A percentile compares a stretch with the other conserved stretches of the same genome.
These are phyloP conservation scores for Tricholoma sp. DNA, from an alignment of 768 basidiomycete species.

Conservation along the genomic window DNA sequence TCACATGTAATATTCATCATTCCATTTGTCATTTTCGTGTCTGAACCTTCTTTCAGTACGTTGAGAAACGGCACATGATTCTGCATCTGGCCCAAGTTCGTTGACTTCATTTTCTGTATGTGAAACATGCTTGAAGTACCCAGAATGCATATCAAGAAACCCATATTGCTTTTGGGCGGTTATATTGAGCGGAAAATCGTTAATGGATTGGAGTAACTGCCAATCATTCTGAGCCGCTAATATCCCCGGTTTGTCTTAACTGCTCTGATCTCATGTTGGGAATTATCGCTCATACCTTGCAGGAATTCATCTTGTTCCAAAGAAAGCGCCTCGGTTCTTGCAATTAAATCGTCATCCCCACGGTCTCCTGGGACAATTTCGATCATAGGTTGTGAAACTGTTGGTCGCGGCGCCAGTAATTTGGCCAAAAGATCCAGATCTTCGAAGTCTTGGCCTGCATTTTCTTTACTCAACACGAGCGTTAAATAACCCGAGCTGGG, in stretches of 20 bases:
- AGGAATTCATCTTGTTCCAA: constrained; percentile 56
- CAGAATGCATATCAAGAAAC: constrained; percentile 68
- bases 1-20: constrained; percentile 82
- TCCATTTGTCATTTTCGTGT: constrained; percentile 76
- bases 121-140: constrained; percentile 69
- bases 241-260: neutral
- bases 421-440: constrained; percentile 79
- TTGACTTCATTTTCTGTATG: constrained; percentile 80
- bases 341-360: constrained; percentile 37
- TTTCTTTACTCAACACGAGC: constrained; percentile 66
- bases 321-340: constrained; percentile 39
- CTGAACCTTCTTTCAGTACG: constrained; percentile 47
- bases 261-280: neutral
- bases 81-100: constrained; percentile 66
- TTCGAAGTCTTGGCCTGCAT: constrained; percentile 59
- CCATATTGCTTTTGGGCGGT: constrained; percentile 57
- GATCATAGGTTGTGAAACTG: constrained; percentile 36
- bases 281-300: constrained; percentile 35
- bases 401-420: constrained; percentile 62
- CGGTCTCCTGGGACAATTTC: constrained; percentile 49
- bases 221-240: constrained; percentile 76
- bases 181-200: constrained; percentile 37
- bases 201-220: constrained; percentile 64
- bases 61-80: constrained; percentile 45
- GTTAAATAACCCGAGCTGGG: constrained; percentile 73